These are phyloP conservation scores for Corymbia citriodora DNA, from an alignment of 441 rosid genomes.

Conservation along the genomic window DNA sequence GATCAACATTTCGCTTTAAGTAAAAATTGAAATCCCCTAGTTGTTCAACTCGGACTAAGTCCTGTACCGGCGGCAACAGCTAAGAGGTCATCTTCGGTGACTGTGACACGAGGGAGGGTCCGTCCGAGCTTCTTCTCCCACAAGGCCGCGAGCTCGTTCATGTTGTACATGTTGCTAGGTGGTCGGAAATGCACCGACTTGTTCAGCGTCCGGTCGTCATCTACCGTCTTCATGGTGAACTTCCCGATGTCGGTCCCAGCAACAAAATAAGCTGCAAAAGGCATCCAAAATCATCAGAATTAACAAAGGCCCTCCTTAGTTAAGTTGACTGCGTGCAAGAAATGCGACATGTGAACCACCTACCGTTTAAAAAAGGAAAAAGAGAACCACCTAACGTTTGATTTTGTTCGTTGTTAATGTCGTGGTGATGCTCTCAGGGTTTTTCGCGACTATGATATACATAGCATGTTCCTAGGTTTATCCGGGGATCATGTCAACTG, in stretches of 20 bases:
- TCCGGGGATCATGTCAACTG: background rate
- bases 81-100: constrained; percentile 27
- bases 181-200: constrained; percentile 37
- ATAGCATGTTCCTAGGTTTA: background rate
- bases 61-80: constrained; percentile 27
- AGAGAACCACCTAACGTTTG: background rate
- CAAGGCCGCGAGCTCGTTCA: constrained; percentile 38
- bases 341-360: background rate
- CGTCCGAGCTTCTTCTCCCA: constrained; percentile 41
- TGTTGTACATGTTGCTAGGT: constrained; percentile 27
- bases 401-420: background rate
- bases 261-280: constrained; percentile 33
- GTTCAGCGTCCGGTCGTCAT: constrained; percentile 31
- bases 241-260: constrained; percentile 45
- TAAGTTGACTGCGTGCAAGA: background rate
- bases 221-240: constrained; percentile 35
- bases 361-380: too few relatives aligned
- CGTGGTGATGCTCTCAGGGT: background rate
- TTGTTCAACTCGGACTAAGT: background rate
- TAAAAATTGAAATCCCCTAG: background rate
- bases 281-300: background rate
- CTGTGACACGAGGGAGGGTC: constrained; percentile 25
- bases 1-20: background rate
- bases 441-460: background rate
- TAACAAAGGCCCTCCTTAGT: background rate